Base-by-base conservation (phyloP, 2,329 filamentous ascomycete genomes). In the Celoporthe dispersa region DNA sequence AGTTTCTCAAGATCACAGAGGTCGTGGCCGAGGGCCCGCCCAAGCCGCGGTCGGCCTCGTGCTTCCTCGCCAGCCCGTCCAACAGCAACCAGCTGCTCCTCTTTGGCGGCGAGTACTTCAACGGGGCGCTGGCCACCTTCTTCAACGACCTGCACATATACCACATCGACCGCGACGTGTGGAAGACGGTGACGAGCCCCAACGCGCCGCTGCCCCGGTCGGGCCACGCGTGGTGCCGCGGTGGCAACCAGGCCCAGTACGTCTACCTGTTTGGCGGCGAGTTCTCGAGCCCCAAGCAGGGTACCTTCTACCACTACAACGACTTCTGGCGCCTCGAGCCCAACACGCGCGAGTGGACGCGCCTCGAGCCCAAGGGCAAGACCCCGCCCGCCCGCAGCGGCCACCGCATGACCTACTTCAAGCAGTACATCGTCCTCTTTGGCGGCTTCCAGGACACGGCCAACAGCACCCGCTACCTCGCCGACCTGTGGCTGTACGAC, bases 261-360 rank as follows among this genome's bases (percentile, higher is more conserved):
- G 88, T 98, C 66, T 99, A 97, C 79, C 83, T 99, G 22, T 98
- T 98, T 77, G 96, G 96, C 73, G 96, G 95, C 72, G 96, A 99
- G 81, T 99, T 99, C 80, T 97, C 93, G 70, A 95, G 92, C 37
- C 96, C 96, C 2, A 98, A 98, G 79, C 96, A 98, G 81, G 96
- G 96, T 4, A 98, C 95, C 0, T 99, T 99, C 77, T 98, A 99
- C 80, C 96, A 99, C 81, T 99, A 99, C 83, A 97, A 97, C 77
- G 96, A 98, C 82, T 98, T 99, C 79, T 99, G 96, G 95, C 87
- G 92, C 64, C 87, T 98, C 59, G 94, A 98, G 77, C 92, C 95
- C 0, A 87, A 86, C 11, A 90, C 88, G 9, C 87, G 94, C 75
- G 96, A 99, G 83, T 99, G 96, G 96, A 92, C 90, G 69, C 92